Base-by-base conservation (phyloP, 1,139 yeast species). In the Hansenula lynferdii region DNA sequence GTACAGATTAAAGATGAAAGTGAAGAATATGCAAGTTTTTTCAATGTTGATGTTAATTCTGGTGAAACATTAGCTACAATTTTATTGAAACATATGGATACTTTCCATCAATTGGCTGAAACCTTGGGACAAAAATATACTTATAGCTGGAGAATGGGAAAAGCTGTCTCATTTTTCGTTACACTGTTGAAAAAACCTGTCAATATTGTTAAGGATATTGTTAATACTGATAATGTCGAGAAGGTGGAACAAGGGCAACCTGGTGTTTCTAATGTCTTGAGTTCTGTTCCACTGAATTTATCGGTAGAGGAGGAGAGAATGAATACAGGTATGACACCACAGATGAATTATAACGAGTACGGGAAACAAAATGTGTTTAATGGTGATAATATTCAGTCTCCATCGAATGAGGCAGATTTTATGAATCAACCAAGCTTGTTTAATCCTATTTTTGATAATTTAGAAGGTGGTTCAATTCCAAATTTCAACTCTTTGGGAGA, bases 131-230 rank as follows among this genome's bases (percentile, higher is more conserved):
- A 56, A 3, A 64, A 72, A 39, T 77, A 76, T 49, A 72, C 71
- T 38, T 75, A 74, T 49, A 77, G 84, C 5, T 74, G 77, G 69
- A 67, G 75, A 50, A 61, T 75, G 54, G 60, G 68, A 35, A 74
- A 73, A 46, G 74, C 77, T 2, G 73, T 71, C 6, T 62, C 62
- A 1, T 66, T 68, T 40, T 65, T 72, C 33, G 51, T 72, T 15
- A 61, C 65, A 1, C 42, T 70, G 23, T 39, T 72, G 31, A 64
- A 58, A 42, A 60, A 59, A 16, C 62, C 69, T 4, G 62, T 62
- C 36, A 66, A 47, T 31, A 41, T 38, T 15, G 49, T 49, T 5
- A 50, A 51, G 38, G 42, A 37, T 17, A 33, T 49, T 22, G 56
- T 48, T 7, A 47, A 44, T 26, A 42, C 51, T 2, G 53, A 49